phyloP scores from a whole-genome alignment of 345 rosid genomes.

The Lepidium aucheri region DNA sequence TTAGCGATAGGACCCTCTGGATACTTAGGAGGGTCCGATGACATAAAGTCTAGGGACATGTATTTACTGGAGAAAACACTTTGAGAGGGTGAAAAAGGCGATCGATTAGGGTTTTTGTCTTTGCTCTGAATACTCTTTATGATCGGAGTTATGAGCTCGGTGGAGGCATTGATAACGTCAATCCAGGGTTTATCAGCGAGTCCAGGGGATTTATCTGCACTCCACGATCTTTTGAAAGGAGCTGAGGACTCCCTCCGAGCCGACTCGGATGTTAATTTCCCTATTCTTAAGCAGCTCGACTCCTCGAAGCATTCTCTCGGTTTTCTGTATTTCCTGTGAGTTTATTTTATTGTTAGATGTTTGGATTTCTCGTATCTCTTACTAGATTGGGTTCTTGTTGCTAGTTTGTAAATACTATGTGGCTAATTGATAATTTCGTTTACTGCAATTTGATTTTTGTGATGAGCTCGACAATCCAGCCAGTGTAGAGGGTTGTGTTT shows the following conservation, averaged over 20 bases:
- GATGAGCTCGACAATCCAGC: background rate
- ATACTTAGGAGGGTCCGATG: background rate
- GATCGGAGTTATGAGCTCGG: conserved; percentile 29
- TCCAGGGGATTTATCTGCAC: conserved; percentile 41
- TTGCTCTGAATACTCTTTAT: background rate
- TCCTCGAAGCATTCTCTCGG: conserved; percentile 65
- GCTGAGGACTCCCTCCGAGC: conserved; percentile 49
- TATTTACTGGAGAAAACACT: background rate
- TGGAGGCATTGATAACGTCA: conserved; percentile 47
- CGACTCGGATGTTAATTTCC: conserved; percentile 31
- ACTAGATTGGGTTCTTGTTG: background rate
- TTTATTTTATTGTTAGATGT: background rate
- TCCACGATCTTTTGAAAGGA: conserved; percentile 38
- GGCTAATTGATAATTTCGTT: background rate
- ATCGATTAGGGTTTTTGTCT: conserved; percentile 26
- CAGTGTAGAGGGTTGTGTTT: background rate
- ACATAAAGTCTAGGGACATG: background rate
- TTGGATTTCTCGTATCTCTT: background rate
- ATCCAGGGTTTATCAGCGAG: conserved; percentile 53
- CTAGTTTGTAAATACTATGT: background rate
- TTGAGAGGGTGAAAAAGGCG: conserved; percentile 26
- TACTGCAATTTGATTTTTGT: background rate
- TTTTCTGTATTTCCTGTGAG: conserved; percentile 62
- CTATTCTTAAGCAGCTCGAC: conserved; percentile 64
- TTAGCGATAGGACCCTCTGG: background rate